phyloP scores from a whole-genome alignment of 2,329 filamentous ascomycete species.

The Leptosphaerulina australis region DNA sequence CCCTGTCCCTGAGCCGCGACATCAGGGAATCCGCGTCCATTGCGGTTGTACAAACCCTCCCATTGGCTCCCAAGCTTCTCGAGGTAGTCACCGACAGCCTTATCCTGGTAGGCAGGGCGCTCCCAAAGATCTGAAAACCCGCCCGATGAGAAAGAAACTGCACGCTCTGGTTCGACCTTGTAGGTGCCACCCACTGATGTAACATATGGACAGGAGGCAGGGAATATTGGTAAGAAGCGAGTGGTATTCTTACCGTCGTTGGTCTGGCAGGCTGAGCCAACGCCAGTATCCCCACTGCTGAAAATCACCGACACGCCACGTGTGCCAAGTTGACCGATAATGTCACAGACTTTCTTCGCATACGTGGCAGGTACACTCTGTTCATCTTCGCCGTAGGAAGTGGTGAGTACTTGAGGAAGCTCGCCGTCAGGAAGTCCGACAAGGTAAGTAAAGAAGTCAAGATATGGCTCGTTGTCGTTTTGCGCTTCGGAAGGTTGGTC shows the following conservation, averaged over 20 bases:
- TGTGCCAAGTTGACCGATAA: slow-evolving; percentile 50
- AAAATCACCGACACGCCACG: slow-evolving; percentile 51
- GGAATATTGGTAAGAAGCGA: slow-evolving; percentile 55
- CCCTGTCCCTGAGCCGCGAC: slow-evolving; percentile 49
- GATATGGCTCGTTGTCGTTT: slow-evolving; percentile 57
- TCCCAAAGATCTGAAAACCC: slow-evolving; percentile 55
- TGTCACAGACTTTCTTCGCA: slow-evolving; percentile 47
- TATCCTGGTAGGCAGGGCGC: slow-evolving; percentile 52
- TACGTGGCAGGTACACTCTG: slow-evolving; percentile 48
- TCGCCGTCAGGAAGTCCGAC: slow-evolving; percentile 39
- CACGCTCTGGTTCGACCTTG: slow-evolving; percentile 49
- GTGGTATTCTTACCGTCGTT: slow-evolving; percentile 54
- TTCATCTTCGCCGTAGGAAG: slow-evolving; percentile 51
- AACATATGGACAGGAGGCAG: slow-evolving; percentile 56
- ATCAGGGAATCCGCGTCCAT: slow-evolving; percentile 54
- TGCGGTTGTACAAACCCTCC: slow-evolving; percentile 52
- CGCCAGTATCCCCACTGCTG: slow-evolving; percentile 49
- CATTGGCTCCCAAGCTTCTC: slow-evolving; percentile 48
- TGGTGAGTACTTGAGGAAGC: slow-evolving; percentile 48
- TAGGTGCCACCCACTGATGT: slow-evolving; percentile 55
- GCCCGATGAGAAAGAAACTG: slow-evolving; percentile 51
- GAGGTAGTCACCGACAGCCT: slow-evolving; percentile 50
- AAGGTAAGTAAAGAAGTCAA: slow-evolving; percentile 50
- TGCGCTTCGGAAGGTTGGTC: slow-evolving; percentile 51
- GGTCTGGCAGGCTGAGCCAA: slow-evolving; percentile 52